Percentiles rank a stretch among this genome's conserved stretches.
These are phyloP conservation scores for Tricholoma saponaceum DNA, from an alignment of 768 basidiomycete species.

Conservation along the genomic window DNA sequence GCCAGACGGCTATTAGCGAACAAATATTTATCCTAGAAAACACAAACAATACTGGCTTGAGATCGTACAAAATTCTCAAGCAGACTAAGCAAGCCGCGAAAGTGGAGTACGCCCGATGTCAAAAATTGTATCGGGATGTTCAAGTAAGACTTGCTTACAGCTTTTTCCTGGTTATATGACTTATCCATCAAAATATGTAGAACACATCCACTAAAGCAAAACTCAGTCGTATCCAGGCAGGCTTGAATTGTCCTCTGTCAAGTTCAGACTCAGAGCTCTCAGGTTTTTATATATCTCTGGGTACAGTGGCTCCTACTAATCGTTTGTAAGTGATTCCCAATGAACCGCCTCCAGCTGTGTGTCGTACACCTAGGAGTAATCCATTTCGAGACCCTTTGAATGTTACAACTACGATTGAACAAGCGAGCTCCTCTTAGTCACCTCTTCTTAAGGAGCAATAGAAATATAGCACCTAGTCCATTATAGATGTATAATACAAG, in stretches of 20 bases:
- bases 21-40: not conserved
- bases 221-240: not conserved
- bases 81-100: not conserved
- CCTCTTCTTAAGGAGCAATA: no score
- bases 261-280: not conserved
- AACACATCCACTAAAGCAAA: not conserved
- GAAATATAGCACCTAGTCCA: no score
- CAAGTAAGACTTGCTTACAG: not conserved
- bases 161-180: not conserved
- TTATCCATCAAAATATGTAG: not conserved
- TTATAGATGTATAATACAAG: no score
- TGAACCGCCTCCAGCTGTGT: not conserved
- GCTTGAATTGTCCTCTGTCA: not conserved
- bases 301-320: not conserved
- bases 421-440: no score
- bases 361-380: no score
- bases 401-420: no score
- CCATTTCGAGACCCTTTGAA: not conserved
- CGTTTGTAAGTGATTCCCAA: no score
- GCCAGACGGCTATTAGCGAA: not conserved
- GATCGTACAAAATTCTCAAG: not conserved
- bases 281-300: not conserved
- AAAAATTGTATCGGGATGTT: not conserved
- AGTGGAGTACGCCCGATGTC: not conserved
- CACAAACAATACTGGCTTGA: not conserved